Evolutionary conservation across 31 red algal genomes (phyloP), one percentile per base, ranked within the genome.

Genomic region (Asparagopsis taxiformis): DNA sequence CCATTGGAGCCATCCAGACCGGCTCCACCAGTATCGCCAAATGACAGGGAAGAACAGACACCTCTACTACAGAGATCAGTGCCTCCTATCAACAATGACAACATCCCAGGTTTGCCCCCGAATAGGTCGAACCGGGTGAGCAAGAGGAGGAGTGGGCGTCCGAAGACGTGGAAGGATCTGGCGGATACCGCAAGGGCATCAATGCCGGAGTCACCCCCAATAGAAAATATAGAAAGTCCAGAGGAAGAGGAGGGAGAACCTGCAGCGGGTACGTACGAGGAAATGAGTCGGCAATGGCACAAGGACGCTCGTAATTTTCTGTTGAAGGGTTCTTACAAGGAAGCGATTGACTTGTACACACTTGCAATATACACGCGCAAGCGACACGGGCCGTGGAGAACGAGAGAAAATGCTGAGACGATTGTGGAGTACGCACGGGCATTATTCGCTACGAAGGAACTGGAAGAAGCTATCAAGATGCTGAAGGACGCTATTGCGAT

Each of bases 361-460:
- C 59, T 89, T 30, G 85, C 85, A 33, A 66, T 89, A 16, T 89
- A 89, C 68, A 79, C 85, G 66, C 62, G 85, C 55, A 89, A 89
- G 75, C 62, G 83, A 33, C 83, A 88, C 34, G 83, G 83, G 11
- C 75, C 85, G 23, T 89, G 85, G 85, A 51, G 29, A 19, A 80
- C 74, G 6, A 53, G 74, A 7, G 75, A 71, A 31, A 89, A 89
- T 33, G 85, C 75, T 22, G 85, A 89, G 59, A 63, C 74, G 11
- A 52, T 79, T 17, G 85, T 89, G 19, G 85, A 89, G 28, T 64
- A 58, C 58, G 85, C 85, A 20, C 52, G 85, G 36, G 85, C 85
- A n/a, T 38, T 80, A 32, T 89, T 89, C 26, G 85, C 85, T 1
- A 72, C 67, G 0, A 72, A 74, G 35, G 38, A 79, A 19, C 31